phyloP scores from a whole-genome alignment of 2,329 filamentous ascomycete species.

The Neurospora sp. region DNA sequence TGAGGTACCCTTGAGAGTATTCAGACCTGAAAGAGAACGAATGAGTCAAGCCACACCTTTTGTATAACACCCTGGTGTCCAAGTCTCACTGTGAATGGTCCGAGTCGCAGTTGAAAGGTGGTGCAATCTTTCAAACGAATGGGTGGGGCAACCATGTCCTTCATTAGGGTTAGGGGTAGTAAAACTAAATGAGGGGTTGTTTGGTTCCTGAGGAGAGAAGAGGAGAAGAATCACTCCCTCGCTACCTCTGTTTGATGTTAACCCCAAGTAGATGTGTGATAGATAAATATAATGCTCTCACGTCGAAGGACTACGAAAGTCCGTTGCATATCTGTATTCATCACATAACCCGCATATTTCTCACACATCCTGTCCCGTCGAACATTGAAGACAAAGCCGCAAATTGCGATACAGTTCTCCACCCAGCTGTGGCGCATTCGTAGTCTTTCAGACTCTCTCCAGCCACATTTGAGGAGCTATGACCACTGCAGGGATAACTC shows the following conservation, averaged over 20 bases:
- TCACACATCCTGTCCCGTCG: not conserved
- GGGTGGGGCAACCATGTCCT: not conserved
- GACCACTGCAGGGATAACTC: not conserved
- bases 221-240: not conserved
- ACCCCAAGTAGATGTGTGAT: not conserved
- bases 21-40: not conserved
- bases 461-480: not conserved
- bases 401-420: not conserved
- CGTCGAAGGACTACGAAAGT: not conserved
- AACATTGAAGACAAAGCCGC: not conserved
- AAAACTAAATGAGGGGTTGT: not conserved
- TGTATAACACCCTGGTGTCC: not conserved
- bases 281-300: not conserved
- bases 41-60: not conserved
- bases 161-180: not conserved
- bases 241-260: not conserved
- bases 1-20: conserved; percentile 3
- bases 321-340: too few relatives aligned
- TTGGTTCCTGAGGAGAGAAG: not conserved
- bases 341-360: too few relatives aligned
- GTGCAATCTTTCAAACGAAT: not conserved
- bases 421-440: not conserved
- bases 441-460: not conserved
- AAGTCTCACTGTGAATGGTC: not conserved
- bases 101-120: not conserved